Evolutionary conservation across 352 stramenopile genomes (phyloP).

Genomic region (Globisporangium cederbergense): DNA sequence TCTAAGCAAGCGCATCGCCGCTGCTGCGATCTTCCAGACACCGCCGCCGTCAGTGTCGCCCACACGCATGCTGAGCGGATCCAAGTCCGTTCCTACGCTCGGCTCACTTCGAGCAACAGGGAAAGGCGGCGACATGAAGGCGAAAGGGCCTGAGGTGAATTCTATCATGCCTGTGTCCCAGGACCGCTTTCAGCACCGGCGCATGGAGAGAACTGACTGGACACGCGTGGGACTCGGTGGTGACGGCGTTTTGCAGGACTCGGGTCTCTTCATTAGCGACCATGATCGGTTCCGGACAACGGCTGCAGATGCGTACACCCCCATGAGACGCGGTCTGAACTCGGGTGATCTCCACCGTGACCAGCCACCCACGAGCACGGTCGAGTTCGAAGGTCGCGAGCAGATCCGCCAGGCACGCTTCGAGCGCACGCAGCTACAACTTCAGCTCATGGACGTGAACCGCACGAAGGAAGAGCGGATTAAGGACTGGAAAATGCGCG

Average conservation of each 20-base stretch:
- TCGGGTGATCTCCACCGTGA: slow-evolving; percentile 40
- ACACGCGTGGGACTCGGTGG: slow-evolving; percentile 68
- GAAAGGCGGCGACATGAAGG: slow-evolving; percentile 8
- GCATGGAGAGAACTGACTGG: slow-evolving; percentile 69
- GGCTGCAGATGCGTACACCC: slow-evolving; percentile 44
- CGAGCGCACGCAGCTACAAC: slow-evolving; percentile 38
- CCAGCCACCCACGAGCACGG: slow-evolving; percentile 22
- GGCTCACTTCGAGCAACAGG: slow-evolving; percentile 14
- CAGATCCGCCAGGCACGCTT: slow-evolving; percentile 33
- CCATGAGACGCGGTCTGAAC: slow-evolving; percentile 34
- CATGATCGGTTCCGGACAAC: slow-evolving; percentile 62
- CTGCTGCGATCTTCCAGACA: slow-evolving; percentile 25
- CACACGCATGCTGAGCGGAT: slow-evolving; percentile 11
- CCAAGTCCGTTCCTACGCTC: slow-evolving; percentile 25
- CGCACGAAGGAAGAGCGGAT: slow-evolving; percentile 35
- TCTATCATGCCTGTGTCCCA: slow-evolving; percentile 33
- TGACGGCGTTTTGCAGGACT: slow-evolving; percentile 43
- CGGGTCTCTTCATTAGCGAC: slow-evolving; percentile 36
- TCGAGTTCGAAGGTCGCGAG: slow-evolving; percentile 35
- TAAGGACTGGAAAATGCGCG: slow-evolving; percentile 49
- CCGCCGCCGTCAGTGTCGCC: slow-evolving; percentile 14
- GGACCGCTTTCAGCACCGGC: slow-evolving; percentile 56
- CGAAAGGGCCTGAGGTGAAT: slow-evolving; percentile 20
- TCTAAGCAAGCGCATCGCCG: slow-evolving; percentile 41
- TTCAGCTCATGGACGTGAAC: slow-evolving; percentile 29